These are phyloP conservation scores for Persicaria maculosa DNA, from an alignment of 148 eudicot genomes.

Conservation along the genomic window DNA sequence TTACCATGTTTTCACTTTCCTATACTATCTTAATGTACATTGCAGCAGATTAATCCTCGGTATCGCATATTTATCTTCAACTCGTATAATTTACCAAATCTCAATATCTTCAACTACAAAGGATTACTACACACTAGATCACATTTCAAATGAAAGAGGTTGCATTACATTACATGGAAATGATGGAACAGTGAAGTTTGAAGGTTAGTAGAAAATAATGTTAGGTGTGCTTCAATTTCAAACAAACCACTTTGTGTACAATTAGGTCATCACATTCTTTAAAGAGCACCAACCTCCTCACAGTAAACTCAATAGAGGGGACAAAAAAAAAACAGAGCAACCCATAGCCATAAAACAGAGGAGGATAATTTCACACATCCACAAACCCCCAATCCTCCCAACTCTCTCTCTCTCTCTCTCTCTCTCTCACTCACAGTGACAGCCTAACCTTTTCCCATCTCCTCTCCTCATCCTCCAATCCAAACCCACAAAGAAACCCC, in stretches of 20 bases:
- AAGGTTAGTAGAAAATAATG: conserved; percentile 11
- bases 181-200: background rate
- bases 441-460: too few species aligned
- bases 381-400: background rate
- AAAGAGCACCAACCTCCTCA: conserved; percentile 9
- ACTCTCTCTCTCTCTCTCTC: background rate
- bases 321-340: background rate
- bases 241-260: background rate
- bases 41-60: too few species aligned
- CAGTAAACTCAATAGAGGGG: background rate
- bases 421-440: too few species aligned
- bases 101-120: too few species aligned
- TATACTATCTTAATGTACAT: too few species aligned
- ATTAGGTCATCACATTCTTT: conserved; percentile 9
- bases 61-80: too few species aligned
- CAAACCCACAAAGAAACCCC: background rate
- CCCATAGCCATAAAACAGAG: background rate
- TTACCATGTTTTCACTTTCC: too few species aligned
- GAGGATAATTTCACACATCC: background rate
- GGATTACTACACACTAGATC: background rate
- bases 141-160: background rate
- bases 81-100: too few species aligned
- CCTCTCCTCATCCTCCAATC: background rate
- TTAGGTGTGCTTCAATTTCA: background rate
- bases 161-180: background rate